Percentiles rank a stretch among this genome's conserved stretches.
phyloP scores from a whole-genome alignment of 208 protist genomes.

The Crithidia mellificae region DNA sequence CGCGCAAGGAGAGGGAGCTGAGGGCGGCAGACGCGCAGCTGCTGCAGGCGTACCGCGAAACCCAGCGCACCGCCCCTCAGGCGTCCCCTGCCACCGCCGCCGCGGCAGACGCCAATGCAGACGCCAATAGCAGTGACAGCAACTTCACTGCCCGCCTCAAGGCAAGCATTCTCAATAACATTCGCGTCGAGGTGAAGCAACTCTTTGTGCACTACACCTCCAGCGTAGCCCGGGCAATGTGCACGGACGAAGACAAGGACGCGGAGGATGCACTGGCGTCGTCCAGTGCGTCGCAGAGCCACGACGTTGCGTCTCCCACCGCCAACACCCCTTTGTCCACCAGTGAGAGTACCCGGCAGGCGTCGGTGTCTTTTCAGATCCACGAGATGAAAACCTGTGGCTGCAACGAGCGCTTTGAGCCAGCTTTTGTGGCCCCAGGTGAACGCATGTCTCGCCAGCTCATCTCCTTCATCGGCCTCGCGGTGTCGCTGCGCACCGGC shows the following conservation, averaged over 20 bases:
- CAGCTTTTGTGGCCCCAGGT: conserved; percentile 42
- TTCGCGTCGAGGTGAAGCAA: conserved; percentile 60
- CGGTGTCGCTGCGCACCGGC: conserved; percentile 26
- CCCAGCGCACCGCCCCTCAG: conserved; percentile 6
- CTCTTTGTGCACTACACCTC: conserved; percentile 57
- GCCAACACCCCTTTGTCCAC: not conserved
- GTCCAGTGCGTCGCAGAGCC: not conserved
- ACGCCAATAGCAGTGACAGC: conserved; percentile 28
- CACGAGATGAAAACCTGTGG: conserved; percentile 48
- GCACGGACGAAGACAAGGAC: not conserved
- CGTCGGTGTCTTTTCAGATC: conserved; percentile 38
- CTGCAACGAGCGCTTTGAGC: conserved; percentile 60
- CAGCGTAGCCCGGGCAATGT: not conserved
- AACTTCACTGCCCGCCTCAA: conserved; percentile 80
- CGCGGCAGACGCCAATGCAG: not conserved
- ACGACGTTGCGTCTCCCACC: conserved; percentile 1
- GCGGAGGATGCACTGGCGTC: not conserved
- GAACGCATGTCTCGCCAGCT: conserved; percentile 57
- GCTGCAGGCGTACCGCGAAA: conserved; percentile 29
- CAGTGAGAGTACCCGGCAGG: not conserved
- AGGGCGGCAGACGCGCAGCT: conserved; percentile 50
- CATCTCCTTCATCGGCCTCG: conserved; percentile 50
- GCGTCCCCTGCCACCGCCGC: not conserved
- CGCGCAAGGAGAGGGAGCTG: conserved; percentile 52
- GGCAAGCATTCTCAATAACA: conserved; percentile 78